Evolutionary conservation across 1,284 basidiomycete species (phyloP), one percentile per base, ranked within the genome.

Genomic region (Blastosporella zonata): DNA sequence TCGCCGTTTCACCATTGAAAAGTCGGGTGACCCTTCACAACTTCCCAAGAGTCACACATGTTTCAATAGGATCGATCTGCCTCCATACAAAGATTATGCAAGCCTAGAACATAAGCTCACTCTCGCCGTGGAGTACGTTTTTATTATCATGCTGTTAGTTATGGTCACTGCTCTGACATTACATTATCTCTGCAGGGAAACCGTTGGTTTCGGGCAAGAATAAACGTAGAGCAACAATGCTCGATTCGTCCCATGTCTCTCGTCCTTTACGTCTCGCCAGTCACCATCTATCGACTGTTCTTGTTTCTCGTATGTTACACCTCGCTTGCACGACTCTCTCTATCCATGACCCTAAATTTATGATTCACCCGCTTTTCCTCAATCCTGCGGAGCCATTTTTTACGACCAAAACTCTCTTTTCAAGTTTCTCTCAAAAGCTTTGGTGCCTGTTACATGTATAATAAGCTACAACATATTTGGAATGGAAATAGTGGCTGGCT

Each of bases 1-100:
- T 5, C 74, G 91, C 51, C 74, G 90, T 47, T 93, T 94, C 66
- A 93, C 91, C 2, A 93, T 94, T 56, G 91, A 94, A 67, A 94
- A 93, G 69, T 87, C 85, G 25, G 90, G 90, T 21, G 89, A 93
- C 62, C 83, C 89, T 17, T 84, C 82, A n/a, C 87, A 90, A 62
- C 67, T 93, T 56, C 91, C 90, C 0, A 92, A 91, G 77, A 84
- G 81, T 64, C 82, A 86, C 62, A 93, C 91, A 1, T 93, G 91
- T 67, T 91, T 92, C 75, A 91, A 92, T 64, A 77, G 87, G 38
- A 85, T 90, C 49, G 92, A 94, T 67, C 67, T 94, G 47, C 92
- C 92, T 10, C 85, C 88, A 6, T 94, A 94, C 62, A 89, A 88
- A 62, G 83, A 86, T 59, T 91, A 88, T 62, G 86, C 86, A 45